phyloP scores from a whole-genome alignment of 2,329 filamentous ascomycete species.

The Cladorrhinum sp. region DNA sequence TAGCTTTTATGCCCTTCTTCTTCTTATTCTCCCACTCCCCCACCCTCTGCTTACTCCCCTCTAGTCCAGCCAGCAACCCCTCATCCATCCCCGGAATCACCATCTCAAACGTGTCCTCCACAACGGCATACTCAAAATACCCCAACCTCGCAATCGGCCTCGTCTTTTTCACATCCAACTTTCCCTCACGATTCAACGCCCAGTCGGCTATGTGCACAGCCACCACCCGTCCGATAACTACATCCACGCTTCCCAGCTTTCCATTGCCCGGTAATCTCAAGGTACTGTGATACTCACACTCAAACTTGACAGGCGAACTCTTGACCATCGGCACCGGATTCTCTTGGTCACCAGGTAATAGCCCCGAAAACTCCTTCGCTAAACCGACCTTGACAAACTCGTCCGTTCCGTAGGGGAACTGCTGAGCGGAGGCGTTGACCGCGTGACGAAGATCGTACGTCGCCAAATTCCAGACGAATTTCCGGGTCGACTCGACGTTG shows the following conservation, averaged over 20 bases:
- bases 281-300: slow-evolving; percentile 56
- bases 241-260: slow-evolving; percentile 55
- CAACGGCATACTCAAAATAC: slow-evolving; percentile 57
- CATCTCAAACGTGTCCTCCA: slow-evolving; percentile 59
- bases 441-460: slow-evolving; percentile 54
- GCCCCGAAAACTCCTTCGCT: slow-evolving; percentile 43
- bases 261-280: slow-evolving; percentile 54
- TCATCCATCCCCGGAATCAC: slow-evolving; percentile 39
- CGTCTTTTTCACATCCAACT: slow-evolving; percentile 54
- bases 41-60: slow-evolving; percentile 17
- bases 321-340: slow-evolving; percentile 49
- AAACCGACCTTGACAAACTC: slow-evolving; percentile 52
- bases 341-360: slow-evolving; percentile 26
- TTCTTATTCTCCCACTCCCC: background rate
- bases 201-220: slow-evolving; percentile 55
- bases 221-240: slow-evolving; percentile 56
- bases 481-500: slow-evolving; percentile 54
- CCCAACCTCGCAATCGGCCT: slow-evolving; percentile 59
- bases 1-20: slow-evolving; percentile 6
- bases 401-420: slow-evolving; percentile 47
- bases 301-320: slow-evolving; percentile 54
- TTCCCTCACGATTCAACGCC: slow-evolving; percentile 49
- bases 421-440: slow-evolving; percentile 54
- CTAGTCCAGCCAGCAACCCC: slow-evolving; percentile 21
- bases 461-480: slow-evolving; percentile 59